Conservation (phyloP, 805 yeast genomes). For the Lachancea quebecensis region DNA sequence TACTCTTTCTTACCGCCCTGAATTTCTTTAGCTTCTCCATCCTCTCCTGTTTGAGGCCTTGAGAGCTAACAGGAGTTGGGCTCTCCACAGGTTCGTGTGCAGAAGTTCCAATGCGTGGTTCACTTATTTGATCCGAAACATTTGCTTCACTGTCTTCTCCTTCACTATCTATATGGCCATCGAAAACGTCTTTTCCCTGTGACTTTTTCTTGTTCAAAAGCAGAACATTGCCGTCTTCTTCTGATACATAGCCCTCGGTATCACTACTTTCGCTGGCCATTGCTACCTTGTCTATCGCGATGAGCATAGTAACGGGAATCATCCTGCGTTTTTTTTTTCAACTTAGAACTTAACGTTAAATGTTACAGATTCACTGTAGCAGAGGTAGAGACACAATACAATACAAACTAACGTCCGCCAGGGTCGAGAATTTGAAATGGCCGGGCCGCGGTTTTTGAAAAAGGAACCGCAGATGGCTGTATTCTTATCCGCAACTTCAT, state of each 20-base stretch:
- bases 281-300: background rate
- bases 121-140: constrained; percentile 13
- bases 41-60: constrained; percentile 49
- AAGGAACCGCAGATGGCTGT: too few species aligned
- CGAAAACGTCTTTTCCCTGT: constrained; percentile 15
- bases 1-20: constrained; percentile 41
- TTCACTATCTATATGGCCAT: constrained; percentile 17
- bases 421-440: too few species aligned
- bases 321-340: too few species aligned
- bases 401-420: too few species aligned
- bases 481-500: too few species aligned
- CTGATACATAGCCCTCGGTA: constrained; percentile 26
- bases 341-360: too few species aligned
- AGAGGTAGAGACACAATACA: too few species aligned
- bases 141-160: constrained; percentile 19
- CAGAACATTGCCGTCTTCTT: constrained; percentile 21
- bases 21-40: constrained; percentile 47
- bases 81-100: constrained; percentile 4
- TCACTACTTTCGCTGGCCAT: constrained; percentile 2
- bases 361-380: too few species aligned
- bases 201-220: constrained; percentile 16
- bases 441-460: too few species aligned
- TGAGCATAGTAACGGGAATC: background rate
- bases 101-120: constrained; percentile 14
- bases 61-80: constrained; percentile 13